A percentile compares a stretch with the other conserved stretches of the same genome.
Evolutionary conservation across 129 eudicot genomes (phyloP).

Genomic region (Arctium minus): DNA sequence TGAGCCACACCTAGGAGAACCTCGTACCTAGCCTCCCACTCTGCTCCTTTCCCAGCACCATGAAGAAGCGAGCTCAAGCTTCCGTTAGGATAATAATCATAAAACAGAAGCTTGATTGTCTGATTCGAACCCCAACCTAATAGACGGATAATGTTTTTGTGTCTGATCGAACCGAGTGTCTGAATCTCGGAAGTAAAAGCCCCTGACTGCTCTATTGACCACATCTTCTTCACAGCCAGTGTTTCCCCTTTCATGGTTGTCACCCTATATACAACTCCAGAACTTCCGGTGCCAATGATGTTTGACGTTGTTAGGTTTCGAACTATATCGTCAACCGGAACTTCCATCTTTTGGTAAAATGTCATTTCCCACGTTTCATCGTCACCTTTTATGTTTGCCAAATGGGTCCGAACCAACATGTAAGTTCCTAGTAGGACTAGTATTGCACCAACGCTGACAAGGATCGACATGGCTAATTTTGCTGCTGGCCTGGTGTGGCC

Average conservation of each 20-base stretch:
- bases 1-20: slow-evolving; percentile 85
- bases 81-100: slow-evolving; percentile 87
- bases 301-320: slow-evolving; percentile 60
- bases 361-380: slow-evolving; percentile 68
- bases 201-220: slow-evolving; percentile 83
- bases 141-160: slow-evolving; percentile 80
- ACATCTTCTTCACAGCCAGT: slow-evolving; percentile 91
- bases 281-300: slow-evolving; percentile 95
- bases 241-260: slow-evolving; percentile 59
- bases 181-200: slow-evolving; percentile 79
- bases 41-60: slow-evolving; percentile 75
- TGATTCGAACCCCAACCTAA: slow-evolving; percentile 91
- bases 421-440: slow-evolving; percentile 69
- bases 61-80: slow-evolving; percentile 95
- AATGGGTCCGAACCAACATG: slow-evolving; percentile 40
- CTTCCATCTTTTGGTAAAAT: slow-evolving; percentile 83
- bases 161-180: slow-evolving; percentile 86
- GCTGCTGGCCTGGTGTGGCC: slow-evolving; percentile 39
- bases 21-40: slow-evolving; percentile 81
- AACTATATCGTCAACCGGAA: slow-evolving; percentile 66
- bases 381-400: slow-evolving; percentile 21
- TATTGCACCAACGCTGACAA: slow-evolving; percentile 67
- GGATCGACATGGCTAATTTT: slow-evolving; percentile 75
- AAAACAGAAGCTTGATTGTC: slow-evolving; percentile 72
- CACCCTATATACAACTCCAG: slow-evolving; percentile 91